Evolutionary conservation across 2,329 filamentous ascomycete species (phyloP), one percentile per base, ranked within the genome.

Genomic region (Tolypocladium tundrense): DNA sequence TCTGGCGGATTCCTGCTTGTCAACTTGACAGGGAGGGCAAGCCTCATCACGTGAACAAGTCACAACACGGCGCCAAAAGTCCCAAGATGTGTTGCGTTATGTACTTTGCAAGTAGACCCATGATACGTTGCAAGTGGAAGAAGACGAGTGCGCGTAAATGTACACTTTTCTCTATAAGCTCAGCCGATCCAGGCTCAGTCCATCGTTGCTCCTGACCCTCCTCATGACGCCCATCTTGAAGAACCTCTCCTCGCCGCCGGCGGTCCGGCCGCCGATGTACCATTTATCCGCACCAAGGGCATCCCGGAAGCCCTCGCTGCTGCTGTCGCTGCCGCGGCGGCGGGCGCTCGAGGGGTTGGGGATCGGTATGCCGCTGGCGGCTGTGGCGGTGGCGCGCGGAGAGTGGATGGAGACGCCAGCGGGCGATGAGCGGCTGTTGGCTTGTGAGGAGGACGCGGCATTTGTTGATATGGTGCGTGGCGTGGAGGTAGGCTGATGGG

Each of bases 191-290:
- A 91, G 72, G 65, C 88, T 91, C 65, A 91, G 71, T 48, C 88
- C 80, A 68, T 91, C 88, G 57, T 87, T 85, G 70, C 88, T 92
- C 67, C 84, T 78, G 58, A 89, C 84, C 57, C 88, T 76, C 69
- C 85, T 82, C 54, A 92, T 84, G 62, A 92, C 88, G 50, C 88
- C 88, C 51, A 92, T 75, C 74, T 90, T 90, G 72, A 91, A 92
- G 74, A 90, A 91, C 66, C 83, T 83, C 69, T 92, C 88, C 67
- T 92, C 88, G n/a, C 88, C 88, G 1, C 75, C 80, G 1, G 88
- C 87, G 35, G 88, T 91, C 67, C 87, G 77, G 8, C 88, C 88
- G 27, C 88, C 88, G 57, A 92, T 88, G 67, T 91, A 92, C 87
- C 88, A 90, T 73, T 89, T 91, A 63, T 92, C 88, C 1, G 83